Conservation (phyloP, 768 basidiomycete genomes). For the Lactarius psammicola region DNA sequence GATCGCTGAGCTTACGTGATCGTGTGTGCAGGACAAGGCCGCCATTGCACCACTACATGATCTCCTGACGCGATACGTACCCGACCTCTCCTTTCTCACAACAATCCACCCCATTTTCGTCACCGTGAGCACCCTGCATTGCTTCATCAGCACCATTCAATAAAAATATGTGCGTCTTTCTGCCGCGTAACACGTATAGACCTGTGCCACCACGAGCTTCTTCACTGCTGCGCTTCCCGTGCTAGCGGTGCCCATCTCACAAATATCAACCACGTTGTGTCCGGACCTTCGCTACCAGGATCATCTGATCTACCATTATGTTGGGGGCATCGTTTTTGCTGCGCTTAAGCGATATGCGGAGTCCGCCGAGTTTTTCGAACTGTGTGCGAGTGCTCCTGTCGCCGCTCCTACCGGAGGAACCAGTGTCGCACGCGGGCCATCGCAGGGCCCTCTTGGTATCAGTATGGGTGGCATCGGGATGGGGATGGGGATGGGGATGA, state of each 20-base stretch:
- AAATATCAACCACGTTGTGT: conserved; percentile 56
- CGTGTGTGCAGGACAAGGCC: conserved; percentile 40
- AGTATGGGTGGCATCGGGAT: conserved; percentile 21
- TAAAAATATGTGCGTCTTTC: background rate
- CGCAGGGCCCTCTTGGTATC: conserved; percentile 15
- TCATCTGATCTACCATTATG: conserved; percentile 82
- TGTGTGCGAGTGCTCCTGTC: conserved; percentile 54
- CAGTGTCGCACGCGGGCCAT: conserved; percentile 1
- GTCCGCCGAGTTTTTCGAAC: conserved; percentile 79
- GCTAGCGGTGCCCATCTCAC: conserved; percentile 60
- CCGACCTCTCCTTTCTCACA: conserved; percentile 57
- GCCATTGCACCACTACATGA: conserved; percentile 59
- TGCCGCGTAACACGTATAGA: conserved; percentile 37
- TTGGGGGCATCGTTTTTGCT: conserved; percentile 65
- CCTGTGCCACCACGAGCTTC: conserved; percentile 53
- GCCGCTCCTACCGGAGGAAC: conserved; percentile 9
- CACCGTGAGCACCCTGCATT: conserved; percentile 42
- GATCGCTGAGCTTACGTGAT: conserved; percentile 11
- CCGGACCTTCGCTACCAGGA: conserved; percentile 71
- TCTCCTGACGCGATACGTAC: conserved; percentile 63
- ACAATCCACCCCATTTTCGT: conserved; percentile 69
- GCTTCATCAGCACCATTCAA: background rate
- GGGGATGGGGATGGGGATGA: conserved; percentile 22
- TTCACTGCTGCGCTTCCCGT: conserved; percentile 60
- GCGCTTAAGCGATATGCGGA: conserved; percentile 64